Conservation (phyloP, 495 filamentous ascomycete species). For the Hypoxylon cercidicola region DNA sequence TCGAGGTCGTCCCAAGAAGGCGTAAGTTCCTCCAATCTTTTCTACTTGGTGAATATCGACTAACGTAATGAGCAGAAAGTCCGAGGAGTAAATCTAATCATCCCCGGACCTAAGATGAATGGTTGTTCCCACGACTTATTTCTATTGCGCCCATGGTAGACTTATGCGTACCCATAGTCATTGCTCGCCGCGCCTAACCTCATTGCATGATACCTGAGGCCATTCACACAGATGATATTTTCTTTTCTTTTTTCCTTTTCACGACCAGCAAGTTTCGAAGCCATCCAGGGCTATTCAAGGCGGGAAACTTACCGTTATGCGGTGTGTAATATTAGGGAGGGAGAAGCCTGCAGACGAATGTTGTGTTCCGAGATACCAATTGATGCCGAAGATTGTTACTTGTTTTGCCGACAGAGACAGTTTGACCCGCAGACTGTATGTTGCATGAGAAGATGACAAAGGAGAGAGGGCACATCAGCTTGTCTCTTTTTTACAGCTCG, state of each 20-base stretch:
- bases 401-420: constrained; percentile 2
- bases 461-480: neutral
- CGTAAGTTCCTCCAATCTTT: constrained; percentile 11
- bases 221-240: constrained; percentile 4
- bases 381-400: constrained; percentile 22
- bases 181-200: neutral
- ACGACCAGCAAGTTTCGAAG: neutral
- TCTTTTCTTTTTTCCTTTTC: constrained; percentile 25
- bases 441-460: neutral
- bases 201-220: neutral
- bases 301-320: neutral
- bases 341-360: constrained; percentile 3
- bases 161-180: too few relatives aligned
- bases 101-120: neutral
- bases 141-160: neutral
- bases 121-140: neutral
- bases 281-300: neutral
- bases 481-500: neutral
- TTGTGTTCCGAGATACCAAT: constrained; percentile 37
- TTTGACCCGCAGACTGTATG: constrained; percentile 2
- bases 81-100: neutral
- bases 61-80: constrained; percentile 1
- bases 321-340: constrained; percentile 11
- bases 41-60: neutral
- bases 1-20: constrained; percentile 34